These are phyloP conservation scores for Ophiostoma angusticollis DNA, from an alignment of 2,329 filamentous ascomycete genomes.

Conservation along the genomic window DNA sequence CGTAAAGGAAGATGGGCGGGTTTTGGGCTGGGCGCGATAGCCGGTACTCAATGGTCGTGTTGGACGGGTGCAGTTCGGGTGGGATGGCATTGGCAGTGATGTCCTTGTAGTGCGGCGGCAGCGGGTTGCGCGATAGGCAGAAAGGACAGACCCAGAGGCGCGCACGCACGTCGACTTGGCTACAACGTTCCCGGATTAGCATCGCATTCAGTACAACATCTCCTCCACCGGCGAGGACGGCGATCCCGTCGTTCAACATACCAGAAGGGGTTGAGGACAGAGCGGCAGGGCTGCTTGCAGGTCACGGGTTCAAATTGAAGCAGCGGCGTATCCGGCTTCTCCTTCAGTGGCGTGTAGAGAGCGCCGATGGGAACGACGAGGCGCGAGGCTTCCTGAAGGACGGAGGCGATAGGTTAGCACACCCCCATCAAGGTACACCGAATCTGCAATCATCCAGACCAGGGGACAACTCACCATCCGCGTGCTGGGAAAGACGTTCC, in stretches of 20 bases:
- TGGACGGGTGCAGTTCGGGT: constrained; percentile 66
- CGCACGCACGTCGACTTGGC: constrained; percentile 72
- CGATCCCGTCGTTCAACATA: constrained; percentile 34
- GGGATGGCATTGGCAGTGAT: constrained; percentile 74
- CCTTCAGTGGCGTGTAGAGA: constrained; percentile 89
- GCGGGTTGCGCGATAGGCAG: constrained; percentile 69
- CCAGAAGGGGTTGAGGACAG: constrained; percentile 95
- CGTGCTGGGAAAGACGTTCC: constrained; percentile 97
- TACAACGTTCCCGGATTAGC: too few relatives aligned
- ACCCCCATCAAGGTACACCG: too few relatives aligned
- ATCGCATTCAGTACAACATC: too few relatives aligned
- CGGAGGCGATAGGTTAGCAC: constrained; percentile 1
- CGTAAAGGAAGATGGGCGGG: constrained; percentile 75
- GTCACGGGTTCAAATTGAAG: constrained; percentile 93
- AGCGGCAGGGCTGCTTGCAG: constrained; percentile 91
- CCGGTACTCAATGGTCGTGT: constrained; percentile 83
- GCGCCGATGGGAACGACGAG: constrained; percentile 93
- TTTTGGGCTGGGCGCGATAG: constrained; percentile 72
- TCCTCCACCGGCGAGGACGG: background rate
- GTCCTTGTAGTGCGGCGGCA: constrained; percentile 81
- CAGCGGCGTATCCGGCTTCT: constrained; percentile 78
- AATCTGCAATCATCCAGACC: background rate
- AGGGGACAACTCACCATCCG: constrained; percentile 59
- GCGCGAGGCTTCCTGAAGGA: constrained; percentile 69
- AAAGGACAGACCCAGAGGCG: constrained; percentile 84